Evolutionary conservation across 352 stramenopile genomes (phyloP).

Genomic region (Phytophthora pseudosyringae): DNA sequence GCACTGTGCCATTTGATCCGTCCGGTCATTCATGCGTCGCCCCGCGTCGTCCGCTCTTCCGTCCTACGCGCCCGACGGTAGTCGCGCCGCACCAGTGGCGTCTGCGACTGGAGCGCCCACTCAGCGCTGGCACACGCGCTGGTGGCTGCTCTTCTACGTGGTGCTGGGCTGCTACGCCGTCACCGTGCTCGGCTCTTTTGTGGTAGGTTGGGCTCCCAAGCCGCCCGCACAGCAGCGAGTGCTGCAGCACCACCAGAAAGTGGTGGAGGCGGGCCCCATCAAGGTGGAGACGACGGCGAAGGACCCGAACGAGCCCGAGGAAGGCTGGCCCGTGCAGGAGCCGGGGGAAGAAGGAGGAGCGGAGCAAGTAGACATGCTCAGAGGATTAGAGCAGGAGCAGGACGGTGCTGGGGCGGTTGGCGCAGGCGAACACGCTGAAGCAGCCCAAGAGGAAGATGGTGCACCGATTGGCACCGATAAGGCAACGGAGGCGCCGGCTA

Average conservation of each 20-base stretch:
- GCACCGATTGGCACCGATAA: not conserved
- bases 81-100: conserved; percentile 1
- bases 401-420: conserved; percentile 2
- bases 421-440: not conserved
- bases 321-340: conserved; percentile 25
- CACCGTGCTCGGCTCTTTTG: conserved; percentile 26
- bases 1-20: conserved; percentile 27
- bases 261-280: conserved; percentile 11
- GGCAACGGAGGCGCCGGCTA: not conserved
- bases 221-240: conserved; percentile 6
- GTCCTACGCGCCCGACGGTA: conserved; percentile 22
- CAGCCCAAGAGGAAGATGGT: not conserved
- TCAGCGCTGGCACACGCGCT: conserved; percentile 12
- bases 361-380: not conserved
- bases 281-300: conserved; percentile 21
- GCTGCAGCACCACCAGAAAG: conserved; percentile 4
- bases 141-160: conserved; percentile 40
- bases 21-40: conserved; percentile 34
- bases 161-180: conserved; percentile 37
- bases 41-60: conserved; percentile 37
- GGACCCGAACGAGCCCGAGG: conserved; percentile 21
- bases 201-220: conserved; percentile 3
- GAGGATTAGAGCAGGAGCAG: conserved; percentile 10
- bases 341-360: not conserved
- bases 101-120: not conserved